Base-by-base conservation (phyloP, 768 basidiomycete species). In the Amanita pallidorosea region DNA sequence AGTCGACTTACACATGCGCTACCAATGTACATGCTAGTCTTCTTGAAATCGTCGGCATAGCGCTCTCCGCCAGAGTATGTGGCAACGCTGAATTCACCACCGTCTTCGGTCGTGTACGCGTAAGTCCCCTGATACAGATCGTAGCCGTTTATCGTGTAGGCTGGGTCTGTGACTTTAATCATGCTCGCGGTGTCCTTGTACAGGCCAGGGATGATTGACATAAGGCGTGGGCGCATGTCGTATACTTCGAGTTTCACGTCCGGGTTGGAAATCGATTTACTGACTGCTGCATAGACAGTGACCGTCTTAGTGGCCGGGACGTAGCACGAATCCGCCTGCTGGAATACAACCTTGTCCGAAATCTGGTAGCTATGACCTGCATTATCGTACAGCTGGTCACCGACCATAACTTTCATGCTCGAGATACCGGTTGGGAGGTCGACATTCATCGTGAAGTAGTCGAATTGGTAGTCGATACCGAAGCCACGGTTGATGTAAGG, bases 401-500 rank as follows among this genome's bases (percentile, higher is more conserved):
- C 23, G 25, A 47, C 46, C 8, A 17, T 37, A 15, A 47, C 23
- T 8, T 35, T 35, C 34, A 47, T 22, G 46, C 33, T 35, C 15
- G 46, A 47, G 11, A 47, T 11, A 18, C 46, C 46, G 7, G 17
- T 13, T 11, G 18, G 46, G 20, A 34, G n/a, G 46, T 35, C 23
- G 18, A 37, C 46, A 8, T 47, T 13, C 11, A 47, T 47, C 20
- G 2, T 23, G 15, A 20, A 47, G 46, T 47, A 47, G 34, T 49
- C 47, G 37, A 49, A 49, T 37, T 29, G 36, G 35, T 2, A 37
- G 23, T 37, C 35, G 11, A 40, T 8, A 31, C 47, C 47, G 27
- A 37, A 49, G n/a, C 47, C 47, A 12, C 47, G 47, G 36, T 35
- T 37, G 25, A 49, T 18, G 47, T 49, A 49, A 3, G 34, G 34